Evolutionary conservation across 2,329 filamentous ascomycete genomes (phyloP), one percentile per base, ranked within the genome.

Genomic region (Pseudocercospora cruenta): DNA sequence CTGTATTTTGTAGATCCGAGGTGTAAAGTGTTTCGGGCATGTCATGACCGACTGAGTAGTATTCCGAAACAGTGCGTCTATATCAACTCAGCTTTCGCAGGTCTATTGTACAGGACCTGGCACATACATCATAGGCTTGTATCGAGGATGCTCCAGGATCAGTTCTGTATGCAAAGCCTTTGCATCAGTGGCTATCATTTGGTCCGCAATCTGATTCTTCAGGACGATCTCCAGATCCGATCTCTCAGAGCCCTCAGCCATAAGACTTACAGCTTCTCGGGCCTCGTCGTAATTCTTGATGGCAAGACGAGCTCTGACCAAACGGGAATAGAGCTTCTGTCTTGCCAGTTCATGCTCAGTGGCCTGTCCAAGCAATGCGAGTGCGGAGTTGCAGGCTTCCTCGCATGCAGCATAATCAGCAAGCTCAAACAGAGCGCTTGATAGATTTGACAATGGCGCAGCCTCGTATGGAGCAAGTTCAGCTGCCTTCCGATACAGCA

Each of bases 391-490:
- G 19, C 43, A 65, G 31, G 63, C 59, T 19, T 26, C 45, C 8
- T 65, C 47, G 12, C 54, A 45, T 5, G 60, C 28, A 10, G 51
- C 31, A 60, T 69, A 72, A n/a, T 68, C 55, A 24, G 69, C 65
- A 19, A 68, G 47, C 58, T 72, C 69, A 36, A 65, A 71, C 45
- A 63, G 62, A 9, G 60, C 67, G 2, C 64, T 62, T 8, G 69
- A 68, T 5, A 71, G 58, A 53, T 72, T 72, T 5, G 66, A 65
- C 43, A 66, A 58, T 4, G 69, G 69, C n/a, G 64, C 53, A 51
- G 65, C 54, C 8, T 71, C 58, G 7, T 10, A 19, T 26, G 66
- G 69, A 2, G 59, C 60, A 21, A 67, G 57, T 22, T 69, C 64
- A 26, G 57, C 60, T 28, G 69, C 67, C 58, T 63, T 57, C 22